Evolutionary conservation across 352 stramenopile genomes (phyloP).

Genomic region (Aphanomyces euteiches): DNA sequence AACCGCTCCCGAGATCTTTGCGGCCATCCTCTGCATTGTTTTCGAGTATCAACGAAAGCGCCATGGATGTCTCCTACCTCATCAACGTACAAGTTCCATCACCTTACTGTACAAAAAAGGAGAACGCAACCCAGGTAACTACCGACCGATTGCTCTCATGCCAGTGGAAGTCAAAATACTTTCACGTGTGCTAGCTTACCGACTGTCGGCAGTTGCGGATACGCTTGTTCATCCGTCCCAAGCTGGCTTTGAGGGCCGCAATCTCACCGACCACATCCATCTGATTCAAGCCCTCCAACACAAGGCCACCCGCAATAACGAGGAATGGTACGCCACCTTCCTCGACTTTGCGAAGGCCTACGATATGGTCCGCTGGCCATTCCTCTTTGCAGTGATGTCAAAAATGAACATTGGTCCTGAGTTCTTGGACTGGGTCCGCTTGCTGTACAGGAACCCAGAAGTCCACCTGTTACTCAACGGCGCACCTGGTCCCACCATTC

Average conservation of each 20-base stretch:
- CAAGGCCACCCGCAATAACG: neutral
- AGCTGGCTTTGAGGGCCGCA: constrained; percentile 30
- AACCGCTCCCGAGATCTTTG: neutral
- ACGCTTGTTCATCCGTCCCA: constrained; percentile 32
- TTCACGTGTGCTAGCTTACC: neutral
- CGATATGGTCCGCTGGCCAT: constrained; percentile 32
- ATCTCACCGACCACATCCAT: constrained; percentile 31
- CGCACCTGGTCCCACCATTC: constrained; percentile 15
- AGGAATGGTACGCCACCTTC: constrained; percentile 29
- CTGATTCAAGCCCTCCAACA: constrained; percentile 33
- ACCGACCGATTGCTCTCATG: constrained; percentile 12
- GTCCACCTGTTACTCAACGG: constrained; percentile 30
- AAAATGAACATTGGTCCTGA: constrained; percentile 32
- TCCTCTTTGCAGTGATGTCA: constrained; percentile 32
- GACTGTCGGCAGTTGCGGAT: neutral
- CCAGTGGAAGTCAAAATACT: constrained; percentile 34
- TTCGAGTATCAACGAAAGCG: neutral
- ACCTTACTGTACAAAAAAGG: neutral
- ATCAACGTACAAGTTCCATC: neutral
- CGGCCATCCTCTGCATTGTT: neutral
- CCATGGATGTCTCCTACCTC: neutral
- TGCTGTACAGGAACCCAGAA: constrained; percentile 29
- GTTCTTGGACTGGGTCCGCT: constrained; percentile 29
- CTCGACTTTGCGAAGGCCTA: constrained; percentile 36
- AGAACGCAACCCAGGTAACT: neutral